phyloP scores from a whole-genome alignment of 306 rosid species.

The Vigna unguiculata region DNA sequence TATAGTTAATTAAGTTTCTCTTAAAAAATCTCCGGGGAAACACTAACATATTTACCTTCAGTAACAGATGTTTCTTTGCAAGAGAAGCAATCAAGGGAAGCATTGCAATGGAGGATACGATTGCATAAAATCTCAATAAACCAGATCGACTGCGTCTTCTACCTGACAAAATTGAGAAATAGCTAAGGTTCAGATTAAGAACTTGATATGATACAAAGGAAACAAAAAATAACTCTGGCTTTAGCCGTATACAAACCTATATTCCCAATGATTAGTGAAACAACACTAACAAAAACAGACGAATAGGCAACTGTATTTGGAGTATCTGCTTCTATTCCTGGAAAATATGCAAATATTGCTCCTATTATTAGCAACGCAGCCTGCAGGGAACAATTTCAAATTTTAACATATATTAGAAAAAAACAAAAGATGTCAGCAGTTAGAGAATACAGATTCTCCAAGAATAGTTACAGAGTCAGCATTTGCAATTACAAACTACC shows the following conservation, averaged over 20 bases:
- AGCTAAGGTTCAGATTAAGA: constrained; percentile 13
- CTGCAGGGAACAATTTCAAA: constrained; percentile 55
- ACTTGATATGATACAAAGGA: constrained; percentile 10
- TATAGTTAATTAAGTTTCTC: neutral
- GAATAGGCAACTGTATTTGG: constrained; percentile 57
- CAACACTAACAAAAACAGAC: constrained; percentile 54
- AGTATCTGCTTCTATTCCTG: constrained; percentile 48
- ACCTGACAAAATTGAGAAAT: constrained; percentile 57
- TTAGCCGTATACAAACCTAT: constrained; percentile 55
- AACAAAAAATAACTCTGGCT: constrained; percentile 2
- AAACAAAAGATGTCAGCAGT: neutral
- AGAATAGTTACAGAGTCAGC: neutral
- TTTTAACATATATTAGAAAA: constrained; percentile 27
- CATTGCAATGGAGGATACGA: constrained; percentile 53
- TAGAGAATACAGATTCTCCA: neutral
- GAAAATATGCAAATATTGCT: constrained; percentile 48
- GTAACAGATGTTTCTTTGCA: constrained; percentile 50
- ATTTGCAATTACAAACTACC: constrained; percentile 1
- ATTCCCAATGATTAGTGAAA: constrained; percentile 63
- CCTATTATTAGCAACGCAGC: constrained; percentile 63
- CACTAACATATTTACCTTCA: constrained; percentile 59
- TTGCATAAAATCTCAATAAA: constrained; percentile 63
- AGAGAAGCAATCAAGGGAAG: constrained; percentile 55
- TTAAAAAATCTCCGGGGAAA: constrained; percentile 5
- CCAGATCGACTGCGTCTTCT: constrained; percentile 68